Evolutionary conservation across 768 basidiomycete genomes (phyloP).

Genomic region (Termitomyces sp.): DNA sequence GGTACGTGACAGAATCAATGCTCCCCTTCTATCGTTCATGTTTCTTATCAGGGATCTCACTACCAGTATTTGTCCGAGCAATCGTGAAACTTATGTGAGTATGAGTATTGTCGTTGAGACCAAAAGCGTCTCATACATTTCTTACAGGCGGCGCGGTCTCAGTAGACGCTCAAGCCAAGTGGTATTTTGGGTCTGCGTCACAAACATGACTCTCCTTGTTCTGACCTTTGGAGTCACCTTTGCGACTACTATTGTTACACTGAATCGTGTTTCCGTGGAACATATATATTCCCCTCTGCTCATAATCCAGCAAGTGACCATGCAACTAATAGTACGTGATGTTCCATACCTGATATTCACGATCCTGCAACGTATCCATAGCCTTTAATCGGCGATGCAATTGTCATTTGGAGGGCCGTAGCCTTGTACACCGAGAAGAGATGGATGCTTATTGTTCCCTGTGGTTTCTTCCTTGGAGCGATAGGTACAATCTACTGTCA

Average conservation of each 20-base stretch:
- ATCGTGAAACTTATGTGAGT: not conserved
- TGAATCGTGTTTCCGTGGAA: fast-evolving
- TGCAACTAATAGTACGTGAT: not conserved
- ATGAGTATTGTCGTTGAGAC: not conserved
- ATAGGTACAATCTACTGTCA: not conserved
- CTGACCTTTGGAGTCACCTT: not conserved
- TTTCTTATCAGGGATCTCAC: not conserved
- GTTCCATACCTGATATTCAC: not conserved
- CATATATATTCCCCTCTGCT: not conserved
- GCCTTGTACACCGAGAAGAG: not conserved
- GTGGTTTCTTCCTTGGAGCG: not conserved
- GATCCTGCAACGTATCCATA: not conserved
- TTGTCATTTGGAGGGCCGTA: not conserved
- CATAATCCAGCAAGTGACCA: not conserved
- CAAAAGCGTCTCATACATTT: not conserved
- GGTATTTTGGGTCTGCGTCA: not conserved
- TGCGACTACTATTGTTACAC: not conserved
- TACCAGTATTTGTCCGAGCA: not conserved
- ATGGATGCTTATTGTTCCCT: not conserved
- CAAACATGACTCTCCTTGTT: not conserved
- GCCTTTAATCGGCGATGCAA: not conserved
- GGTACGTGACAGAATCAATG: not conserved
- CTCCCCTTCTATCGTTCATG: not conserved
- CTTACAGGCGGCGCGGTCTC: not conserved
- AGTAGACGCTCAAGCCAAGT: not conserved